Evolutionary conservation across 768 basidiomycete species (phyloP).

Genomic region (Kwoniella dendrophila): DNA sequence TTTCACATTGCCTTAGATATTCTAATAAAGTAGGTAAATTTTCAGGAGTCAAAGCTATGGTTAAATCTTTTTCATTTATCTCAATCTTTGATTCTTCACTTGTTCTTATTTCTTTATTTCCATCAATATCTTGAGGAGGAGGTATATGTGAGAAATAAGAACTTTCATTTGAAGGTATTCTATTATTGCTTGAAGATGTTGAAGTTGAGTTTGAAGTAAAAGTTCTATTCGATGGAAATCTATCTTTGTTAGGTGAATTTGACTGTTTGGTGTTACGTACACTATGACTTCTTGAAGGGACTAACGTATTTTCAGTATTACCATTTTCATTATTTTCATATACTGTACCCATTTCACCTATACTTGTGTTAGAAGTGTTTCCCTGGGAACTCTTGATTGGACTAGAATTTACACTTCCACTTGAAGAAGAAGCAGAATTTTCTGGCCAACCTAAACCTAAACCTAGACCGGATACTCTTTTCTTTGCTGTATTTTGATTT

Average conservation of each 20-base stretch:
- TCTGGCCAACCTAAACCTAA: conserved; percentile 42
- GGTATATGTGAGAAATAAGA: too few relatives aligned
- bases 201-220: background rate
- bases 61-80: conserved; percentile 13
- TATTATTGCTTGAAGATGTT: background rate
- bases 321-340: background rate
- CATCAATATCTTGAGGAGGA: background rate
- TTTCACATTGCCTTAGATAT: conserved; percentile 43
- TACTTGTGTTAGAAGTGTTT: background rate
- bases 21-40: conserved; percentile 44
- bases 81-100: background rate
- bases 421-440: background rate
- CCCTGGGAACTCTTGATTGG: background rate
- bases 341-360: conserved; percentile 9
- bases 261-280: background rate
- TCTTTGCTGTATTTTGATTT: conserved; percentile 10
- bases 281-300: background rate
- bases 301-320: background rate
- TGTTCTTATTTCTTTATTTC: background rate
- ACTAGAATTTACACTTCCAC: background rate
- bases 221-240: background rate
- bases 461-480: conserved; percentile 20
- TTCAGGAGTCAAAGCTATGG: conserved; percentile 46
- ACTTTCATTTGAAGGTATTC: background rate
- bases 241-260: background rate